Percentiles rank a stretch among this genome's conserved stretches.
Evolutionary conservation across 2,329 filamentous ascomycete genomes (phyloP).

Genomic region (Talaromyces sp.): DNA sequence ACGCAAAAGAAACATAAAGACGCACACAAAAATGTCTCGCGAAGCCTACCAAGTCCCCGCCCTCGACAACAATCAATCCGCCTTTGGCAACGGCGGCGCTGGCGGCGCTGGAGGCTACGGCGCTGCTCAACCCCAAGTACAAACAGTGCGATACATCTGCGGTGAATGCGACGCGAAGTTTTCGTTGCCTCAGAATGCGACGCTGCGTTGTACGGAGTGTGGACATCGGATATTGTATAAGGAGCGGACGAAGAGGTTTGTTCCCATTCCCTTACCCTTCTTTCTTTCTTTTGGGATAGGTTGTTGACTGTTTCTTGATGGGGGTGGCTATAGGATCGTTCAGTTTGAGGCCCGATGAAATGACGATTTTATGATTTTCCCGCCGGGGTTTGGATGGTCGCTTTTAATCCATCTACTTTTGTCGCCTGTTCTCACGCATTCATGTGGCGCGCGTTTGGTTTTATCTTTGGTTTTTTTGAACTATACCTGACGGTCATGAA

Average conservation of each 20-base stretch:
- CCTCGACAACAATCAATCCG: slow-evolving; percentile 36
- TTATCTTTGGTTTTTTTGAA: neutral
- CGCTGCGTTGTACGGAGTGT: slow-evolving; percentile 85
- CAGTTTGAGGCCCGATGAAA: slow-evolving; percentile 89
- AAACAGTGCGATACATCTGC: slow-evolving; percentile 66
- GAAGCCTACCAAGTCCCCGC: slow-evolving; percentile 73
- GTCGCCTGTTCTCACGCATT: slow-evolving; percentile 6
- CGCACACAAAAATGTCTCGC: slow-evolving; percentile 52
- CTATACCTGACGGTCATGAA: slow-evolving; percentile 2
- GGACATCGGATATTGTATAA: slow-evolving; percentile 96
- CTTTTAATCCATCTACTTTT: neutral
- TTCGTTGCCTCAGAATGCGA: slow-evolving; percentile 68
- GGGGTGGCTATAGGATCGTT: slow-evolving; percentile 67
- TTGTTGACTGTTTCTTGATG: neutral
- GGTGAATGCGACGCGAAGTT: slow-evolving; percentile 80
- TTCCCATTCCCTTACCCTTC: too few species aligned
- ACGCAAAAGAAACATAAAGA: neutral
- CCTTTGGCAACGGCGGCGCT: slow-evolving; percentile 40
- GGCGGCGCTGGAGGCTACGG: slow-evolving; percentile 30
- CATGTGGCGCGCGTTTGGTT: slow-evolving; percentile 13
- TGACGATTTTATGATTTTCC: neutral
- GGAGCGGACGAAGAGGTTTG: slow-evolving; percentile 88
- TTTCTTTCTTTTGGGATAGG: slow-evolving; percentile 9
- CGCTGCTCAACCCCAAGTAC: slow-evolving; percentile 42
- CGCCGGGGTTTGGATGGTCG: neutral